Base-by-base conservation (phyloP, 2,329 filamentous ascomycete species). In the Emydomyces testavorans region DNA sequence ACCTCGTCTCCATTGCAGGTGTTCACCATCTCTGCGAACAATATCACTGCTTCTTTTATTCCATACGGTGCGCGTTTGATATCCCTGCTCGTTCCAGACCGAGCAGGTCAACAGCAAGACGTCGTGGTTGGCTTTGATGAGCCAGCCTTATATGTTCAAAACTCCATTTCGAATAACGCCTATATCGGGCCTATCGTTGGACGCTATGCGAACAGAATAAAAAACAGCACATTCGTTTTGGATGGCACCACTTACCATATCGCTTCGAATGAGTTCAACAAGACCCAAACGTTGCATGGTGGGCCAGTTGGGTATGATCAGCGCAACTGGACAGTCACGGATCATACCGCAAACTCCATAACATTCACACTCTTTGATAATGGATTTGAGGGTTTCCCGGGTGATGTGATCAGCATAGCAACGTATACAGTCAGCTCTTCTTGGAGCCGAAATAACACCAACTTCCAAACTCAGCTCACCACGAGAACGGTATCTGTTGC, bases 121-220 rank as follows among this genome's bases (percentile, higher is more conserved):
- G 64, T 76, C 26, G 64, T 68, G 13, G 62, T 74, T 6, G 73
- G 73, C 34, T 76, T 73, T 47, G 73, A 76, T 51, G 62, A 72
- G 51, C 62, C 67, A 2, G 59, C 60, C 16, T 54, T 67, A 51
- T 70, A 74, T 55, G 52, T 71, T 40, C 59, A 61, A 21, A 71
- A 75, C 52, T 65, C 64, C 6, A 56, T 67, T 51, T 71, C 68
- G 26, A 68, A 68, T 40, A 68, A 71, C 55, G 73, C 68, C 41
- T 72, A 62, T 60, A 71, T 71, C 51, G 71, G 70, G 15, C 59
- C 71, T 1, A 59, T 71, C 4, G 70, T 73, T 11, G 73, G 73
- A 48, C 68, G 72, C 40, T 76, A 75, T 60, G 73, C 72, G 49
- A 76, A 76, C 56, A 70, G 73, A 32, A 75, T 75, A 60, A 75